Evolutionary conservation across 2,329 filamentous ascomycete species (phyloP), one percentile per base, ranked within the genome.

Genomic region (Claviceps paspali): DNA sequence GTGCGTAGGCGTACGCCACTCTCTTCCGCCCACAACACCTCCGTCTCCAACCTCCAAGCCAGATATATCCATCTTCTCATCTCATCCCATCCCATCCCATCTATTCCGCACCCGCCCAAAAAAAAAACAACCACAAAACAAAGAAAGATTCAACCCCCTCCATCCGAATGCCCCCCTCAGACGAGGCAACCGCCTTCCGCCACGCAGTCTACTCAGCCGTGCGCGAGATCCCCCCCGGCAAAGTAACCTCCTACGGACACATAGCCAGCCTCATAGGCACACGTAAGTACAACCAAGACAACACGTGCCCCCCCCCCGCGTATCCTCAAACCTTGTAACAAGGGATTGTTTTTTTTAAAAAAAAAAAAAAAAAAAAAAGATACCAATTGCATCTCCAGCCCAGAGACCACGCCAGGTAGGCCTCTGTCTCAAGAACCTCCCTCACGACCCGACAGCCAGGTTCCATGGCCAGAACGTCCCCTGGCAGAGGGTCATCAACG

Each of bases 401-500:
- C 71, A 83, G 52, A 67, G 80, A 2, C 76, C 79, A 1, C 74
- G 87, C 40, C 88, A 96, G 60, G 87, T 96, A 6, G 88, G 88
- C 37, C 68, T 91, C 33, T 92, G 82, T 56, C 71, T 96, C 19
- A 95, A 94, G 56, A 79, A 94, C 53, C 74, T 96, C 10, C 73
- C 86, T 1, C 52, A 61, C 6, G 65, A 72, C 40, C 49, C 63
- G 0, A 55, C 61, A 0, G 45, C 53, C 38, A 65, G 59, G 40
- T 92, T 80, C 61, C 79, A 94, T 55, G 65, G 70, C 41, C 65
- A 64, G 18, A 95, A 80, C 45, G 88, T 96, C 3, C 88, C 88
- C 0, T 96, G 88, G 88, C 88, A 96, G 63, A 68, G 91, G 40
- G 83, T 96, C 41, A 81, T 96, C 53, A 94, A 88, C 56, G 64